Evolutionary conservation across 108 stramenopile species (phyloP).

Genomic region (Hondaea fermentalgiana): DNA sequence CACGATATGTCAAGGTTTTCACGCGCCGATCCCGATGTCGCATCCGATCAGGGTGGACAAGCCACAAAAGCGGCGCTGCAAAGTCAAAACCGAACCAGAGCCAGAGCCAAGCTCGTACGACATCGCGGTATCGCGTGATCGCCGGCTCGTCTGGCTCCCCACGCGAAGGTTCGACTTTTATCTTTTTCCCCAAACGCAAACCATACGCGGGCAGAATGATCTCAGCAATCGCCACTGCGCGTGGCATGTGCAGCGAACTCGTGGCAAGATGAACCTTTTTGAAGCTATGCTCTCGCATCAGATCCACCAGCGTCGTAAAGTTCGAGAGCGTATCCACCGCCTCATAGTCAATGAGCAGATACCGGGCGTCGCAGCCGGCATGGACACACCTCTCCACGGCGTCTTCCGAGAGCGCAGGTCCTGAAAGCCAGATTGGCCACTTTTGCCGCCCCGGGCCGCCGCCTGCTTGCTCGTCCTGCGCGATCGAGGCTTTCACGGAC

Average conservation of each 20-base stretch:
- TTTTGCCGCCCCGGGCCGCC: neutral
- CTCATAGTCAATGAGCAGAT: neutral
- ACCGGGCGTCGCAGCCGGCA: neutral
- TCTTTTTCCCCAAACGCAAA: neutral
- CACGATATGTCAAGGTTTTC: neutral
- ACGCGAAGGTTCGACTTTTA: neutral
- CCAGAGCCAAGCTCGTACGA: neutral
- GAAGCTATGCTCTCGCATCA: neutral
- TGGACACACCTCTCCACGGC: neutral
- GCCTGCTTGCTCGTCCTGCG: neutral
- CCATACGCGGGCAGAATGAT: neutral
- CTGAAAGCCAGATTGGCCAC: neutral
- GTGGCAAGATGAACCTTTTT: neutral
- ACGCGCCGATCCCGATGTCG: neutral
- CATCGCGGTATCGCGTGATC: neutral
- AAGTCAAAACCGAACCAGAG: neutral
- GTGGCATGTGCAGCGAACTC: neutral
- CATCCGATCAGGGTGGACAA: neutral
- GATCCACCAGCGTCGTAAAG: neutral
- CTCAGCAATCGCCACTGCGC: neutral
- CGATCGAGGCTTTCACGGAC: neutral
- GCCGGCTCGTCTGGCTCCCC: neutral
- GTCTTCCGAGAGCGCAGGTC: neutral
- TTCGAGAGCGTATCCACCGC: conserved; percentile 14
- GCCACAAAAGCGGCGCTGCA: neutral